Evolutionary conservation across 1,284 basidiomycete species (phyloP).

Genomic region (Boletellus deceptivus): DNA sequence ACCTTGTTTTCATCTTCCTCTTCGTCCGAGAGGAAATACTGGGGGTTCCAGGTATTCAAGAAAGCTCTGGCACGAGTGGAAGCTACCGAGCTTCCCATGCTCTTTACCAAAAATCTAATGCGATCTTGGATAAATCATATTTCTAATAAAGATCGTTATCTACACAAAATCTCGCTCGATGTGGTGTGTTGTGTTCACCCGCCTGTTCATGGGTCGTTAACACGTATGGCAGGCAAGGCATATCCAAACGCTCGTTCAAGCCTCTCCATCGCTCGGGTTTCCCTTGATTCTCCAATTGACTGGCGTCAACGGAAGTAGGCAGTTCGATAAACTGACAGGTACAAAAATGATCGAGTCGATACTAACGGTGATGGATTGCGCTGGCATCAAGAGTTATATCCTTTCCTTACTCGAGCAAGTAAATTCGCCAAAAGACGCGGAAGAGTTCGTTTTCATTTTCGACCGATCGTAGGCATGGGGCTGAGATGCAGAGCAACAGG

Average conservation of each 20-base stretch:
- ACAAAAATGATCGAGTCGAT: slow-evolving; percentile 93
- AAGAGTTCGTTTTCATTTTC: slow-evolving; percentile 36
- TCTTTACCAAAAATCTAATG: slow-evolving; percentile 97
- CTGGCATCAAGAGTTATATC: slow-evolving; percentile 81
- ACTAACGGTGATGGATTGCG: slow-evolving; percentile 70
- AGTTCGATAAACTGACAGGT: slow-evolving; percentile 91
- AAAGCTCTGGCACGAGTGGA: slow-evolving; percentile 73
- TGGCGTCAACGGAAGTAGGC: slow-evolving; percentile 80
- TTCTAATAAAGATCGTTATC: slow-evolving; percentile 80
- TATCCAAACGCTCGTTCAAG: slow-evolving; percentile 73
- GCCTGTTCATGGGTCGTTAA: slow-evolving; percentile 1
- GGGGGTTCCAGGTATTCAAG: slow-evolving; percentile 93
- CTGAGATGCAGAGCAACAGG: slow-evolving; percentile 36
- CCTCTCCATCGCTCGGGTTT: slow-evolving; percentile 80
- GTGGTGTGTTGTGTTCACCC: slow-evolving; percentile 50
- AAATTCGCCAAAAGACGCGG: slow-evolving; percentile 45
- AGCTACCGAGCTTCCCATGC: slow-evolving; percentile 70
- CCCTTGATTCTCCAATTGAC: slow-evolving; percentile 85
- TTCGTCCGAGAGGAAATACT: slow-evolving; percentile 89
- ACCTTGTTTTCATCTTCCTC: slow-evolving; percentile 83
- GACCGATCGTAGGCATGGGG: not conserved
- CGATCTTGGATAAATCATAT: slow-evolving; percentile 96
- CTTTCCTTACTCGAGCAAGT: slow-evolving; percentile 66
- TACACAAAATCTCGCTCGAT: slow-evolving; percentile 85
- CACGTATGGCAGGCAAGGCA: slow-evolving; percentile 56